A percentile compares a stretch with the other conserved stretches of the same genome.
Evolutionary conservation across 148 eudicot species (phyloP).

Genomic region (Spergularia marina): DNA sequence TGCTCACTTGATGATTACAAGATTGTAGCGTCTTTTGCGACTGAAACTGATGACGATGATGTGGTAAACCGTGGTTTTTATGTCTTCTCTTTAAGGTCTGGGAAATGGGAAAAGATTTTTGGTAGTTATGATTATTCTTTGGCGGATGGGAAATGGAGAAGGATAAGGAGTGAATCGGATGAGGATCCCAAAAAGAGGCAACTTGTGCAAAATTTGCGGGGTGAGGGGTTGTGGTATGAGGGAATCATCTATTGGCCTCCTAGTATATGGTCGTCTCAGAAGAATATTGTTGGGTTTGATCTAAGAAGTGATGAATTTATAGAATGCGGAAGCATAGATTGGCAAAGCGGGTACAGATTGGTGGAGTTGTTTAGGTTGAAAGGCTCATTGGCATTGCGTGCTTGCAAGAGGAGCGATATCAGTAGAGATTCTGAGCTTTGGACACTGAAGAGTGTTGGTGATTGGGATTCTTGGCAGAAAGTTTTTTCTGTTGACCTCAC

Average conservation of each 20-base stretch:
- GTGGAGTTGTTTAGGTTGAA: not conserved
- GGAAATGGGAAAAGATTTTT: not conserved
- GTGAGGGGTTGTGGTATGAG: not conserved
- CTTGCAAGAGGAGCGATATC: not conserved
- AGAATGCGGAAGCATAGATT: not conserved
- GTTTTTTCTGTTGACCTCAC: not conserved
- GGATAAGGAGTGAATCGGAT: not conserved
- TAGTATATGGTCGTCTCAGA: not conserved
- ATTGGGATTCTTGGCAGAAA: slow-evolving; percentile 2
- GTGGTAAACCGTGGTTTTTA: not conserved
- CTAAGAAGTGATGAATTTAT: not conserved
- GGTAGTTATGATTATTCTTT: not conserved
- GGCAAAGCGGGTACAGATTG: not conserved
- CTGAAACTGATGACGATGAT: not conserved
- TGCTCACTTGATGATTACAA: not conserved
- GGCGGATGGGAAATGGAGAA: not conserved
- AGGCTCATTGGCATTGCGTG: not conserved
- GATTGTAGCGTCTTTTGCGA: not conserved
- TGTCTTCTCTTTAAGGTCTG: not conserved
- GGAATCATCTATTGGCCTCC: not conserved
- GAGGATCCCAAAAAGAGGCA: not conserved
- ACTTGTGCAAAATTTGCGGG: not conserved
- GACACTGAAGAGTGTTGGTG: not conserved
- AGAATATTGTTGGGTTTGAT: not conserved
- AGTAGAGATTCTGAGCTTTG: not conserved